Conservation (phyloP, 257 asterid species). For the Solanum megistacrolobum region DNA sequence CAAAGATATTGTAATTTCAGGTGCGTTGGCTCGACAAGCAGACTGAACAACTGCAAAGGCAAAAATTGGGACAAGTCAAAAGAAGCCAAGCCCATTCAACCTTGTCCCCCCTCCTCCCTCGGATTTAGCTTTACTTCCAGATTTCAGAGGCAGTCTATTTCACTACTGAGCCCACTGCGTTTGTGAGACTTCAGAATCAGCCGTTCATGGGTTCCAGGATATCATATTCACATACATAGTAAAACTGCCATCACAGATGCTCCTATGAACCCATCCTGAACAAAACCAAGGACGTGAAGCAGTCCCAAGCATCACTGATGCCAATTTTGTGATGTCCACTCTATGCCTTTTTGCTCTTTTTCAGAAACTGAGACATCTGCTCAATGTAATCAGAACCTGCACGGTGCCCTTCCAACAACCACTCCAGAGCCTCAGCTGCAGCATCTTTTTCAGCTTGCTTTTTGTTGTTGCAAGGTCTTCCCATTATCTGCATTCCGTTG, state of each 20-base stretch:
- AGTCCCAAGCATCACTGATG: background rate
- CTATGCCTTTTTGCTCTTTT: slow-evolving; percentile 72
- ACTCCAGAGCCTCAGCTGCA: slow-evolving; percentile 84
- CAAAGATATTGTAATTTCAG: background rate
- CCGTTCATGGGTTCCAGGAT: background rate
- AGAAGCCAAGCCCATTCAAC: background rate
- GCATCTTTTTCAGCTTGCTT: slow-evolving; percentile 93
- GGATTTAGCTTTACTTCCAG: background rate
- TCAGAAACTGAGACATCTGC: slow-evolving; percentile 56
- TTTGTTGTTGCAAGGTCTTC: slow-evolving; percentile 75
- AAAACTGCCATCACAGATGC: background rate
- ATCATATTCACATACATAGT: background rate
- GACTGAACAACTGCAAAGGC: background rate
- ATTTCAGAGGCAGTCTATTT: background rate
- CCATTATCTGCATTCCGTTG: slow-evolving; percentile 63
- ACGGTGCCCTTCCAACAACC: slow-evolving; percentile 55
- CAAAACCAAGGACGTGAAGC: background rate
- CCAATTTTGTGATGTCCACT: background rate
- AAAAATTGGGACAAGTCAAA: background rate
- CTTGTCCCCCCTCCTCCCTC: background rate
- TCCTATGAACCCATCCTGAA: background rate
- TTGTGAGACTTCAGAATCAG: background rate
- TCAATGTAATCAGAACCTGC: slow-evolving; percentile 38
- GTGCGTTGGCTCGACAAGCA: background rate
- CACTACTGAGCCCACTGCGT: background rate